These are phyloP conservation scores for Xanthoconium stramineum DNA, from an alignment of 768 basidiomycete genomes.

Conservation along the genomic window DNA sequence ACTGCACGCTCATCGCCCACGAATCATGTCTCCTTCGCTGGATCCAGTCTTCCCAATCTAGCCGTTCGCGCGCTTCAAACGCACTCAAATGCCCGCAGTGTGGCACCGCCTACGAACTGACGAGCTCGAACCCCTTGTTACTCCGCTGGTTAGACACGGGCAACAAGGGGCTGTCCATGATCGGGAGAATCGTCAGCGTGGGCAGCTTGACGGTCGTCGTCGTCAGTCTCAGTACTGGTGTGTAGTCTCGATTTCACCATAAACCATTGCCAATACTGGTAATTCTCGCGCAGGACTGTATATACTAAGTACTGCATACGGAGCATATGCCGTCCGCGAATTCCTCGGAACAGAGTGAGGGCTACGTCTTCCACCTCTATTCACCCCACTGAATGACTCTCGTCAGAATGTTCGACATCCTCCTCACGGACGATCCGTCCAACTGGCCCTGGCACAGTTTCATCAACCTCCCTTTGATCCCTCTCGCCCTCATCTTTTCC, in stretches of 20 bases:
- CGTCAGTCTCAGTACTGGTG: constrained; percentile 60
- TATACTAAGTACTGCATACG: constrained; percentile 59
- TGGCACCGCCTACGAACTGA: constrained; percentile 59
- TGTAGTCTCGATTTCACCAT: constrained; percentile 21
- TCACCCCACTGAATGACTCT: not conserved
- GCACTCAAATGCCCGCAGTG: constrained; percentile 84
- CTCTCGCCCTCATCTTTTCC: constrained; percentile 62
- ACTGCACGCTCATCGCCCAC: constrained; percentile 77
- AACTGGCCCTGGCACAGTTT: constrained; percentile 78
- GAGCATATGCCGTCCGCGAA: constrained; percentile 65
- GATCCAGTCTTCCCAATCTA: constrained; percentile 70
- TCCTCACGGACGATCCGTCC: constrained; percentile 64
- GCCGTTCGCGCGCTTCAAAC: constrained; percentile 48
- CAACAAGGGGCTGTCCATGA: constrained; percentile 47
- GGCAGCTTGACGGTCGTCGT: constrained; percentile 48
- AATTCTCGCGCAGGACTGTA: constrained; percentile 38
- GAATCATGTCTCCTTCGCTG: constrained; percentile 76
- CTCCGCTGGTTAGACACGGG: constrained; percentile 49
- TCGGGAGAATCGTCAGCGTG: constrained; percentile 52
- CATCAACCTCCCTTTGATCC: constrained; percentile 71
- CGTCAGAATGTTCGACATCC: constrained; percentile 55
- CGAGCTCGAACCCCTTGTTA: constrained; percentile 56
- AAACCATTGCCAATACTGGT: not conserved
- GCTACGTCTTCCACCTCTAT: not conserved
- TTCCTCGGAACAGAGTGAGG: constrained; percentile 68